phyloP scores from a whole-genome alignment of 2,329 filamentous ascomycete genomes.

The Neopestalotiopsis sp. region DNA sequence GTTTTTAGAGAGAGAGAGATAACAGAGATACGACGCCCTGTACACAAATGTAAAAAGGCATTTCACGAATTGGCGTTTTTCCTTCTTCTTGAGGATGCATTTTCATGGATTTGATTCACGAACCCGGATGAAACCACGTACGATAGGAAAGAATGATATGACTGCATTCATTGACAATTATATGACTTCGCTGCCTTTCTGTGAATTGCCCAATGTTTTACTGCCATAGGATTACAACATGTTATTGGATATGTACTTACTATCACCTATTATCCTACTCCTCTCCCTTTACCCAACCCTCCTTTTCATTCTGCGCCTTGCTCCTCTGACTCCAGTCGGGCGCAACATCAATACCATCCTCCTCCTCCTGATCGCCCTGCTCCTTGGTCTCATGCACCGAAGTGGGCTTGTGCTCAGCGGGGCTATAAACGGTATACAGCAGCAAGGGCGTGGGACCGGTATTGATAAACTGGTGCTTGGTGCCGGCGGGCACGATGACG shows the following conservation, averaged over 20 bases:
- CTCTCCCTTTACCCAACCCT: conserved; percentile 54
- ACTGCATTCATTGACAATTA: not conserved
- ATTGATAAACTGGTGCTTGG: conserved; percentile 70
- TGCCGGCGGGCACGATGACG: conserved; percentile 64
- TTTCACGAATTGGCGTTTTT: conserved; percentile 6
- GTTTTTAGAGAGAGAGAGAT: not conserved
- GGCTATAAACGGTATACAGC: conserved; percentile 67
- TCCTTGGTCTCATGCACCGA: conserved; percentile 69
- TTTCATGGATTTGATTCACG: not conserved
- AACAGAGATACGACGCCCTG: not conserved
- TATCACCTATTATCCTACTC: conserved; percentile 6
- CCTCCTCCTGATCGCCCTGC: conserved; percentile 66
- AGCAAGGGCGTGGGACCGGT: conserved; percentile 64
- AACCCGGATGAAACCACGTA: not conserved
- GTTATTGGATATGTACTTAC: no score
- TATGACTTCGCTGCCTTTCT: not conserved
- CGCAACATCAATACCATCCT: conserved; percentile 64
- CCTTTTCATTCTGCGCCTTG: conserved; percentile 63
- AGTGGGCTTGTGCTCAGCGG: conserved; percentile 64
- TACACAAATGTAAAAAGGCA: not conserved
- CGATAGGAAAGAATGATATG: conserved; percentile 4
- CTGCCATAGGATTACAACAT: no score
- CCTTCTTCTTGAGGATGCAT: not conserved
- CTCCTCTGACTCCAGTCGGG: conserved; percentile 63
- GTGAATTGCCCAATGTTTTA: no score